These are phyloP conservation scores for Oryza glumipatula DNA, from an alignment of 176 grass and related monocot genomes.

Conservation along the genomic window DNA sequence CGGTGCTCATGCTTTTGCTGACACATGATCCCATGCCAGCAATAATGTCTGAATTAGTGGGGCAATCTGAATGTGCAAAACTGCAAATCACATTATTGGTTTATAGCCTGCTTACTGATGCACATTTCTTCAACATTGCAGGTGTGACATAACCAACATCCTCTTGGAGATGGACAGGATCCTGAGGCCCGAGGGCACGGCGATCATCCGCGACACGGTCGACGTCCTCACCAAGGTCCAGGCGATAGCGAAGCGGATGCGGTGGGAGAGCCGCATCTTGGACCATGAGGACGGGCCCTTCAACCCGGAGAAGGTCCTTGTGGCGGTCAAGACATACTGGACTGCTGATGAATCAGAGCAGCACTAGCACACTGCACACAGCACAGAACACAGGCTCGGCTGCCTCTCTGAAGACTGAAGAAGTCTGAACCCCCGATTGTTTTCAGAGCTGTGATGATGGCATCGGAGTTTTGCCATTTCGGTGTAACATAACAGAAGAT, in stretches of 20 bases:
- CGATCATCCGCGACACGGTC: constrained; percentile 78
- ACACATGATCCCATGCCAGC: constrained; percentile 1
- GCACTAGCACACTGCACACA: constrained; percentile 34
- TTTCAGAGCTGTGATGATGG: constrained; percentile 25
- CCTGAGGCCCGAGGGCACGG: constrained; percentile 82
- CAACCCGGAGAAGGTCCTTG: constrained; percentile 84
- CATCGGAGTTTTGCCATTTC: constrained; percentile 31
- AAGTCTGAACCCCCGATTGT: constrained; percentile 9
- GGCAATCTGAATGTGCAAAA: constrained; percentile 8
- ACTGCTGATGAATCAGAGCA: constrained; percentile 54
- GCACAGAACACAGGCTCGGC: background rate
- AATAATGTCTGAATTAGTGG: background rate
- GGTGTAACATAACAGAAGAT: constrained; percentile 23
- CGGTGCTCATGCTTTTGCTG: background rate
- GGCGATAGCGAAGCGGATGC: constrained; percentile 71
- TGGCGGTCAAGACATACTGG: constrained; percentile 91
- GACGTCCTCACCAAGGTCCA: constrained; percentile 92
- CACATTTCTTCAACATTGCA: constrained; percentile 42
- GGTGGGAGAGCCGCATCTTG: constrained; percentile 86
- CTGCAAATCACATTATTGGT: background rate
- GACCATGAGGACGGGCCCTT: constrained; percentile 90
- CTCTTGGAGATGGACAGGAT: constrained; percentile 99
- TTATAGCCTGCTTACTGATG: background rate
- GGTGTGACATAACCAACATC: constrained; percentile 88
- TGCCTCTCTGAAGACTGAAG: constrained; percentile 21